Conservation (phyloP, 1,284 basidiomycete genomes). For the Malassezia psittaci region DNA sequence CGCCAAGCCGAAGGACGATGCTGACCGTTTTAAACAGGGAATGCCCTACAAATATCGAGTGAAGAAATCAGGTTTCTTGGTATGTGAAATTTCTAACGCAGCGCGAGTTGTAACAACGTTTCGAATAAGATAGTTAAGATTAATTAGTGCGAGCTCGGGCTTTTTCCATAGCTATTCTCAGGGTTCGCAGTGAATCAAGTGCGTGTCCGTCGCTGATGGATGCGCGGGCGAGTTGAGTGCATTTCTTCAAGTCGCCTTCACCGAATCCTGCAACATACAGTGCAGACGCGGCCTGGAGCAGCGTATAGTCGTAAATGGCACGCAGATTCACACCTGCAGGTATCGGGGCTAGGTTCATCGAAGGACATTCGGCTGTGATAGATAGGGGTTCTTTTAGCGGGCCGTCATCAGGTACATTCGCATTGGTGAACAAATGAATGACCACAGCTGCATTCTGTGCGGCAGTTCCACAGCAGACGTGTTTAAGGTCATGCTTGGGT, state of each 20-base stretch:
- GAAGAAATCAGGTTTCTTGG: conserved; percentile 19
- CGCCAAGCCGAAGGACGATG: conserved; percentile 34
- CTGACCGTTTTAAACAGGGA: conserved; percentile 33
- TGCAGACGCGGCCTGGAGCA: conserved; percentile 39
- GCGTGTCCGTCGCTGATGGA: conserved; percentile 5
- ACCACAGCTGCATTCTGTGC: conserved; percentile 41
- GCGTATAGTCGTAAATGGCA: conserved; percentile 38
- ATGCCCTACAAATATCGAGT: conserved; percentile 35
- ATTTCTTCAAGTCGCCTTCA: conserved; percentile 1
- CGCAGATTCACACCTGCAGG: conserved; percentile 26
- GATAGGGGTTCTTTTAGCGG: conserved; percentile 5
- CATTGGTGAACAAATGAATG: conserved; percentile 23
- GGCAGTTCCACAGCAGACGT: conserved; percentile 28
- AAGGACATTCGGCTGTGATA: not conserved
- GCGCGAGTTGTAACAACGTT: not conserved
- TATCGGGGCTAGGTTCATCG: conserved; percentile 22
- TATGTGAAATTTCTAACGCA: not conserved
- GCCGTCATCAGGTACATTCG: not conserved
- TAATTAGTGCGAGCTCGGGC: not conserved
- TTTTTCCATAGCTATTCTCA: conserved; percentile 11
- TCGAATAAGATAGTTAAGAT: not conserved
- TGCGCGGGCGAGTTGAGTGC: conserved; percentile 10
- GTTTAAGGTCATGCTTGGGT: conserved; percentile 24
- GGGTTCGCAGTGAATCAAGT: not conserved
- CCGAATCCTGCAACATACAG: conserved; percentile 37